phyloP scores from a whole-genome alignment of 1,284 basidiomycete genomes.

The Trametes versicolor region DNA sequence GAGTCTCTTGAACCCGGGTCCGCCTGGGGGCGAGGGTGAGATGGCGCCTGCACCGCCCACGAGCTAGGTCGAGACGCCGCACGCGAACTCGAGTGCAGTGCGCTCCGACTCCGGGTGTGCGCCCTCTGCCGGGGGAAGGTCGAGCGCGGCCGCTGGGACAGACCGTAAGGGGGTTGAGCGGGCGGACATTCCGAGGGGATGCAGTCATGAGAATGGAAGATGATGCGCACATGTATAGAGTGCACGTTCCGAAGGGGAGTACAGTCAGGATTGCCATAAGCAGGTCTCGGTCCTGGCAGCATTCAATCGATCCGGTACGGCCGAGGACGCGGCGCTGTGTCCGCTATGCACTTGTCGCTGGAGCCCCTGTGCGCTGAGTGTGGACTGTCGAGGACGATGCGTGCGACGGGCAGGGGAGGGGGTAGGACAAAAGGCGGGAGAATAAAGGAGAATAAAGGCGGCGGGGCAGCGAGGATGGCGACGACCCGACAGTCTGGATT shows the following conservation, averaged over 20 bases:
- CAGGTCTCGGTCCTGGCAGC: conserved; percentile 28
- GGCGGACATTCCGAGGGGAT: conserved; percentile 30
- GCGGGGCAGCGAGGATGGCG: conserved; percentile 31
- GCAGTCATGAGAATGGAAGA: conserved; percentile 40
- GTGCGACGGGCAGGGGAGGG: not conserved
- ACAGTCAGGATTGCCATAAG: conserved; percentile 31
- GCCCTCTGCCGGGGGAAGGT: not conserved
- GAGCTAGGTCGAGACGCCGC: not conserved
- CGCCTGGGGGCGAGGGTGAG: conserved; percentile 20
- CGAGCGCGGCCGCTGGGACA: conserved; percentile 1
- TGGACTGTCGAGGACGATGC: not conserved
- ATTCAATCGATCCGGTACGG: conserved; percentile 39
- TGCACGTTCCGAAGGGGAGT: conserved; percentile 32
- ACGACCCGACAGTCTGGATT: conserved; percentile 35
- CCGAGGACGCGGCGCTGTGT: conserved; percentile 29
- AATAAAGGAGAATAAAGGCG: conserved; percentile 19
- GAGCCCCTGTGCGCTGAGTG: not conserved
- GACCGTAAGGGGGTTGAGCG: conserved; percentile 16
- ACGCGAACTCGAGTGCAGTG: conserved; percentile 3
- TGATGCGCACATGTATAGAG: conserved; percentile 36
- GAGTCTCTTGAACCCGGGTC: conserved; percentile 17
- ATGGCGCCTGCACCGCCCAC: conserved; percentile 26
- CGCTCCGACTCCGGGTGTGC: not conserved
- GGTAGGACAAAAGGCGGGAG: conserved; percentile 21
- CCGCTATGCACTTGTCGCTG: conserved; percentile 4